These are phyloP conservation scores for Nicotiana benthamiana DNA, from an alignment of 257 asterid genomes.

Conservation along the genomic window DNA sequence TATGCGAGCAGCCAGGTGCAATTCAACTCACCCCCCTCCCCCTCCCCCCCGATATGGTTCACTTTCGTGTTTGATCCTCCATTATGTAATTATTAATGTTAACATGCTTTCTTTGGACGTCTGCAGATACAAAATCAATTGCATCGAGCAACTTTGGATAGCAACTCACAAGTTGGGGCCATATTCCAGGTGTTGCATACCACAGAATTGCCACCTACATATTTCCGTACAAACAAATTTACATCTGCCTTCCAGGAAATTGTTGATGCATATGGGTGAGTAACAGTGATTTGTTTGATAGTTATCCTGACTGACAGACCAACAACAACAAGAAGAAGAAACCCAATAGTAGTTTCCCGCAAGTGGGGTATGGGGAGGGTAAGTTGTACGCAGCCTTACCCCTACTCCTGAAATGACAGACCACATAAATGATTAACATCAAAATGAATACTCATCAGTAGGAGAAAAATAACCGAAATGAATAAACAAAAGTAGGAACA, in stretches of 20 bases:
- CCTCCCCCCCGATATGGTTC: background rate
- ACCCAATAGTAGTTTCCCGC: too few species aligned
- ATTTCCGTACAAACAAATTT: slow-evolving; percentile 49
- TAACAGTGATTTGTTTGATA: background rate
- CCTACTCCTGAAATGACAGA: background rate
- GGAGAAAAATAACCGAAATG: background rate
- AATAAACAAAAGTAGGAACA: background rate
- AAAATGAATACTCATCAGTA: background rate
- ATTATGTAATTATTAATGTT: background rate
- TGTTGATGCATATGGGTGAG: slow-evolving; percentile 70
- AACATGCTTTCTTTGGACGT: slow-evolving; percentile 4
- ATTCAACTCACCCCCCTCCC: background rate
- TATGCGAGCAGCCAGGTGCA: slow-evolving; percentile 46
- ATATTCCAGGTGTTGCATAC: slow-evolving; percentile 50
- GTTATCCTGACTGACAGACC: background rate
- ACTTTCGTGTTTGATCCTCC: slow-evolving; percentile 1
- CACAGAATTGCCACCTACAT: slow-evolving; percentile 56
- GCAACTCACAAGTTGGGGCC: slow-evolving; percentile 50
- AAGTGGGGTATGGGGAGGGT: too few species aligned
- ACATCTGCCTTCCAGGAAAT: slow-evolving; percentile 54
- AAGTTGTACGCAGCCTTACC: too few species aligned
- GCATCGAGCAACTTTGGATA: slow-evolving; percentile 38
- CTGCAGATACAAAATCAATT: slow-evolving; percentile 42
- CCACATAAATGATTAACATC: background rate
- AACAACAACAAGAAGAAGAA: background rate